These are phyloP conservation scores for Cairneyella variabilis DNA, from an alignment of 495 filamentous ascomycete genomes.

Conservation along the genomic window DNA sequence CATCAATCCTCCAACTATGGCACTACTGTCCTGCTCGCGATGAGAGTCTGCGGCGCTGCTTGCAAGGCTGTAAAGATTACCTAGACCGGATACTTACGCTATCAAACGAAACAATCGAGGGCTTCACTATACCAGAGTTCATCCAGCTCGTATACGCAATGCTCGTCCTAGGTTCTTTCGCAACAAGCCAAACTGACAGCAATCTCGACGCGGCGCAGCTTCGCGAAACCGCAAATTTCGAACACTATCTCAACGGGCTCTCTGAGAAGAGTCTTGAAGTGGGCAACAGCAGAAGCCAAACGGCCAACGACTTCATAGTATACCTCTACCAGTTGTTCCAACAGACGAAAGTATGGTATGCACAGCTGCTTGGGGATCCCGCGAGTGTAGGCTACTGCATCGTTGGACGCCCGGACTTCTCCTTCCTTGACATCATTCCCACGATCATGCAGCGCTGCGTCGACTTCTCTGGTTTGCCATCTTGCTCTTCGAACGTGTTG, in stretches of 20 bases:
- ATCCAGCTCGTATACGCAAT: constrained; percentile 18
- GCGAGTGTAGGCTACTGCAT: background rate
- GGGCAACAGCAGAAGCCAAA: background rate
- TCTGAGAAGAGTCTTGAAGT: background rate
- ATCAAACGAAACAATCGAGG: background rate
- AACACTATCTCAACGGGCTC: constrained; percentile 5
- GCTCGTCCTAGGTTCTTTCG: constrained; percentile 13
- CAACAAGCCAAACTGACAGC: background rate
- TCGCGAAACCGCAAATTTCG: constrained; percentile 5
- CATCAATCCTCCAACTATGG: constrained; percentile 7
- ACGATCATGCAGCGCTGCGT: constrained; percentile 1
- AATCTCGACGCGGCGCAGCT: background rate
- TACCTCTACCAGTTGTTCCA: constrained; percentile 8
- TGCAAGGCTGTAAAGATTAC: constrained; percentile 13
- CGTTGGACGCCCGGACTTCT: background rate
- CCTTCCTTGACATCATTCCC: constrained; percentile 10
- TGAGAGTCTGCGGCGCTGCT: constrained; percentile 6
- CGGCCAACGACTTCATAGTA: constrained; percentile 4
- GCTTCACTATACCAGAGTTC: constrained; percentile 8
- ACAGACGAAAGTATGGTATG: constrained; percentile 11
- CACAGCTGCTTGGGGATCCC: background rate
- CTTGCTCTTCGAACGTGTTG: background rate
- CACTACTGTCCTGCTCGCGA: constrained; percentile 13
- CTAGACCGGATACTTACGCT: constrained; percentile 14
- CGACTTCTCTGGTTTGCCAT: background rate